Conservation (phyloP, 257 asterid genomes). For the Nicotiana attenuata region DNA sequence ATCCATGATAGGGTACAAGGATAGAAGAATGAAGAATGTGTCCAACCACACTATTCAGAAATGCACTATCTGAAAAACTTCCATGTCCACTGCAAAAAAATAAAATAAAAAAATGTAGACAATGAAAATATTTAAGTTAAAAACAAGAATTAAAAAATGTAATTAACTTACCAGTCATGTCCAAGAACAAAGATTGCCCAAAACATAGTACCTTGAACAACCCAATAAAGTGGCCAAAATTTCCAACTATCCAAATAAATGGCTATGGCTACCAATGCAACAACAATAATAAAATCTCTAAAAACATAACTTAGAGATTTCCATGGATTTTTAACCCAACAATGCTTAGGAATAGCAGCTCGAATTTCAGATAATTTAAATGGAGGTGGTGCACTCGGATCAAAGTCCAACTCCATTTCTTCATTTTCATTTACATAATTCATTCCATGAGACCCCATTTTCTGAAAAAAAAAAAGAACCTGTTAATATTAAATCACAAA, state of each 20-base stretch:
- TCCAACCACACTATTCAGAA: conserved; percentile 30
- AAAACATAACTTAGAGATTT: conserved; percentile 32
- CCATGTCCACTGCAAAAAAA: conserved; percentile 40
- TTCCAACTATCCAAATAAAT: conserved; percentile 21
- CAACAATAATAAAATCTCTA: conserved; percentile 26
- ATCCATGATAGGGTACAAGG: conserved; percentile 49
- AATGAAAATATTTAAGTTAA: background rate
- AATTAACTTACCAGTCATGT: conserved; percentile 34
- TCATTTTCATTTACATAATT: background rate
- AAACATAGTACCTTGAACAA: conserved; percentile 44
- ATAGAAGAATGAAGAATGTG: conserved; percentile 39
- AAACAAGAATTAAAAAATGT: background rate
- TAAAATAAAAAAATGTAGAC: background rate
- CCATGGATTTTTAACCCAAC: conserved; percentile 38
- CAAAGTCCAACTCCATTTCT: conserved; percentile 20
- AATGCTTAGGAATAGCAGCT: conserved; percentile 41
- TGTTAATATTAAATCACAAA: background rate
- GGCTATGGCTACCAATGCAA: conserved; percentile 22
- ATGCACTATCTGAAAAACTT: conserved; percentile 29
- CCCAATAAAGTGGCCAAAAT: conserved; percentile 38
- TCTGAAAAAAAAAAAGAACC: background rate
- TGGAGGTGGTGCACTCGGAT: conserved; percentile 34
- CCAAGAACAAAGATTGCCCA: conserved; percentile 53
- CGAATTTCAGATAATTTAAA: conserved; percentile 36
- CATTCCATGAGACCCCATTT: conserved; percentile 10